phyloP scores from a whole-genome alignment of 2,329 filamentous ascomycete genomes.

The Colletotrichum higginsianum region DNA sequence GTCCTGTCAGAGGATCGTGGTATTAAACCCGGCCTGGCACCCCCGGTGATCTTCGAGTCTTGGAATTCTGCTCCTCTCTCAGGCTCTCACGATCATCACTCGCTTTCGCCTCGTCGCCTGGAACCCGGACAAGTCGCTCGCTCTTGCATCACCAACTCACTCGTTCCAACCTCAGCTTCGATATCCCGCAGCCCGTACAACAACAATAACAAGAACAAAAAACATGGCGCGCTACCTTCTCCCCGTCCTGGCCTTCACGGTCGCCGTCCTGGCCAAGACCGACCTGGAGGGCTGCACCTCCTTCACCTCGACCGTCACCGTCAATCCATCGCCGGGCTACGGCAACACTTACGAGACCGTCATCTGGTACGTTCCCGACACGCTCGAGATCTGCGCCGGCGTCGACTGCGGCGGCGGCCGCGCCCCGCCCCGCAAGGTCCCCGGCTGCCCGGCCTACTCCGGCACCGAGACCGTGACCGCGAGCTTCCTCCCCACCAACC shows the following conservation, averaged over 20 bases:
- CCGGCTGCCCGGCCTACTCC: conserved; percentile 70
- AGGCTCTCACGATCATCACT: neutral
- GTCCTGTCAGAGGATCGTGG: neutral
- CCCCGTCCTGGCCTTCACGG: conserved; percentile 49
- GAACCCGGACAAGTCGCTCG: no score
- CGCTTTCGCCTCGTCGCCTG: neutral
- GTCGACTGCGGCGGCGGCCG: conserved; percentile 78
- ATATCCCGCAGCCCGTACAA: no score
- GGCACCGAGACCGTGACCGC: conserved; percentile 59
- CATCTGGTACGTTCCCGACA: conserved; percentile 73
- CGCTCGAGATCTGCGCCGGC: conserved; percentile 74
- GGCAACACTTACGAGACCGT: conserved; percentile 58
- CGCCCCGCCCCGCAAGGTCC: conserved; percentile 73
- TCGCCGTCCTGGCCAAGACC: conserved; percentile 57
- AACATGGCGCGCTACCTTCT: conserved; percentile 34
- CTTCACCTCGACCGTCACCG: conserved; percentile 49
- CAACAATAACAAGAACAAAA: neutral
- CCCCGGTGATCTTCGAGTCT: no score
- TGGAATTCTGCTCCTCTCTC: neutral
- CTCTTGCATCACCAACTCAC: no score
- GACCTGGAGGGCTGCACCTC: conserved; percentile 62
- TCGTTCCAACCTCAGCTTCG: neutral
- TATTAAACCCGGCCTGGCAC: no score
- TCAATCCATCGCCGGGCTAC: conserved; percentile 32
- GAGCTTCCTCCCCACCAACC: conserved; percentile 21